Evolutionary conservation across 2,329 filamentous ascomycete species (phyloP).

Genomic region (Trichophyton verrucosum): DNA sequence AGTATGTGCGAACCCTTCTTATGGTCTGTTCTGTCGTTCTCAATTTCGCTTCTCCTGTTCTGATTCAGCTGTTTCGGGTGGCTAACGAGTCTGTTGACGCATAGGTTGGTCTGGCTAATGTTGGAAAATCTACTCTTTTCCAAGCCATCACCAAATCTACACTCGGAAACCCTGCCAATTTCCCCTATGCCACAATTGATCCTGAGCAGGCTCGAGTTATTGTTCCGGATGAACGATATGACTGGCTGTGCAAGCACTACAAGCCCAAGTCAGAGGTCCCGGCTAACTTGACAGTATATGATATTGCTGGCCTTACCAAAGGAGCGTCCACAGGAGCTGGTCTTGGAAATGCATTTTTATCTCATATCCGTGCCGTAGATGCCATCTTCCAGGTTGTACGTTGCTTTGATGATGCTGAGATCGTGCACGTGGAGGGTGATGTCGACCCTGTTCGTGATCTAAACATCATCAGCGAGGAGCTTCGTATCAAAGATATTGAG

Average conservation of each 20-base stretch:
- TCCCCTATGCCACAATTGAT: conserved; percentile 97
- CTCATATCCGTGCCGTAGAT: conserved; percentile 95
- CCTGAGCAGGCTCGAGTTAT: conserved; percentile 96
- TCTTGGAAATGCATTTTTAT: conserved; percentile 95
- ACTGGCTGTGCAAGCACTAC: conserved; percentile 93
- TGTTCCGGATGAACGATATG: conserved; percentile 88
- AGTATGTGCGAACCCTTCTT: conserved; percentile 53
- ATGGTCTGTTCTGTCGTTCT: conserved; percentile 22
- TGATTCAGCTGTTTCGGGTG: conserved; percentile 8
- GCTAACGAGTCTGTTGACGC: conserved; percentile 9
- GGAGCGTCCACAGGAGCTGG: conserved; percentile 95
- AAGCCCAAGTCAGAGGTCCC: conserved; percentile 96
- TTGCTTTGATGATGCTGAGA: conserved; percentile 97
- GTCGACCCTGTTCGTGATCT: conserved; percentile 90
- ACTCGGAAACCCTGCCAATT: conserved; percentile 98
- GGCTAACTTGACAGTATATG: conserved; percentile 94
- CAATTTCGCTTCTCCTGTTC: conserved; percentile 14
- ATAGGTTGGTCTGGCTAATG: conserved; percentile 95
- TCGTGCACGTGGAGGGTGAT: conserved; percentile 98
- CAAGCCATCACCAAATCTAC: conserved; percentile 97
- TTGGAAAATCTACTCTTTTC: conserved; percentile 98
- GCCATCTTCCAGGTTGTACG: conserved; percentile 95
- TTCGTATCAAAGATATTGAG: conserved; percentile 96
- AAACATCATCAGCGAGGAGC: conserved; percentile 91
- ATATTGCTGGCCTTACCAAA: conserved; percentile 92